Evolutionary conservation across 805 yeast species (phyloP).

Genomic region (Helenozyma rhizophorensis): DNA sequence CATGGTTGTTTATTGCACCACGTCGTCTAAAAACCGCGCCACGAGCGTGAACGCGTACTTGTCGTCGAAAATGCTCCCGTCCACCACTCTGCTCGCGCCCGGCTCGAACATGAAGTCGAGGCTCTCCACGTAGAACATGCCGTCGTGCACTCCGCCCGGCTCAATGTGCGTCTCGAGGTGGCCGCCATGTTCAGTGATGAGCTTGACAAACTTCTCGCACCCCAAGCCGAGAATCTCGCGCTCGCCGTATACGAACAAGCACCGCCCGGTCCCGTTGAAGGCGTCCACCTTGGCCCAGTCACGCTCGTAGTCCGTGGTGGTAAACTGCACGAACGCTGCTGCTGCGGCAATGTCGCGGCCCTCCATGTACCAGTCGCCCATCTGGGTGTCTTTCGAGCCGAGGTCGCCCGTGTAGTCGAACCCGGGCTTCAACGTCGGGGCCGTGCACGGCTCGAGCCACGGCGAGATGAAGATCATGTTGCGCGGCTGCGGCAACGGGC

Average conservation of each 20-base stretch:
- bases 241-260: conserved; percentile 28
- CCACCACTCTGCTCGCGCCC: conserved; percentile 20
- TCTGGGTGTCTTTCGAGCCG: conserved; percentile 21
- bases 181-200: conserved; percentile 15
- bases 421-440: conserved; percentile 22
- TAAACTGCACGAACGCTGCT: conserved; percentile 20
- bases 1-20: not conserved
- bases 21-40: conserved; percentile 15
- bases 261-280: conserved; percentile 16
- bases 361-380: conserved; percentile 33
- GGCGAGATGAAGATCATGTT: conserved; percentile 28
- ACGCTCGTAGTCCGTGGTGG: conserved; percentile 18
- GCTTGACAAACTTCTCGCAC: conserved; percentile 21
- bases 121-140: conserved; percentile 30
- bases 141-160: conserved; percentile 34
- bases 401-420: conserved; percentile 27
- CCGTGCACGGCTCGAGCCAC: conserved; percentile 31
- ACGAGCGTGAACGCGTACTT: conserved; percentile 16
- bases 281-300: conserved; percentile 26
- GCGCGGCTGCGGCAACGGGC: conserved; percentile 24
- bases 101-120: conserved; percentile 23
- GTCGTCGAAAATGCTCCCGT: conserved; percentile 19
- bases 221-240: conserved; percentile 30
- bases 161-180: conserved; percentile 20
- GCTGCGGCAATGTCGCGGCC: conserved; percentile 14